Evolutionary conservation across 2,329 filamentous ascomycete species (phyloP).

Genomic region (Diaporthe sp.): DNA sequence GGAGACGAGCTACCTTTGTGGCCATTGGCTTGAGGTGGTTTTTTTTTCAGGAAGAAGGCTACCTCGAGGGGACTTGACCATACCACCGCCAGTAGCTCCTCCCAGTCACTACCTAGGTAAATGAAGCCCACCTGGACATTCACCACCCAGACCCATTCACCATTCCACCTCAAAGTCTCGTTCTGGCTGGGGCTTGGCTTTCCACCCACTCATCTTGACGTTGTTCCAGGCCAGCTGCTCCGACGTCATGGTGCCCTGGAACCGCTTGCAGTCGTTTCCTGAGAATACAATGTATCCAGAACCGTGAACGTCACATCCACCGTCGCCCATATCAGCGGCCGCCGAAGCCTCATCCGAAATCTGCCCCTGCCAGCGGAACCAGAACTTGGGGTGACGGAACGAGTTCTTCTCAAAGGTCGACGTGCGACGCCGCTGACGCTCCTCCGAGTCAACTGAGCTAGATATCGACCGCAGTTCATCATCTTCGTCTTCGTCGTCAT

Average conservation of each 20-base stretch:
- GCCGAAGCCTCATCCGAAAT: not conserved
- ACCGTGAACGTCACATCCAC: conserved; percentile 35
- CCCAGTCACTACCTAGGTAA: not conserved
- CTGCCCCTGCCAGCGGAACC: conserved; percentile 44
- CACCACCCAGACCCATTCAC: not conserved
- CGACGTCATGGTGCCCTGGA: conserved; percentile 46
- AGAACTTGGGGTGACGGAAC: conserved; percentile 47
- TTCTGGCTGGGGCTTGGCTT: conserved; percentile 42
- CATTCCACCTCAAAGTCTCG: conserved; percentile 44
- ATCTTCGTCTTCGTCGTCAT: conserved; percentile 16
- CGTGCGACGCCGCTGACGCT: conserved; percentile 40
- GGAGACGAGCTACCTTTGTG: not conserved
- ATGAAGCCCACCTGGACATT: not conserved
- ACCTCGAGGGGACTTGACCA: not conserved
- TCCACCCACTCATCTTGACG: conserved; percentile 43
- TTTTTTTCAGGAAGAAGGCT: not conserved
- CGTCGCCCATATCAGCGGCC: conserved; percentile 11
- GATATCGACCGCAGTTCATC: conserved; percentile 22
- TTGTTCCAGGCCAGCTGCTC: conserved; percentile 45
- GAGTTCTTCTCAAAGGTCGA: conserved; percentile 46
- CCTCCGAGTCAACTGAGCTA: conserved; percentile 34
- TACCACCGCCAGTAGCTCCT: not conserved
- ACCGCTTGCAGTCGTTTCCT: conserved; percentile 45
- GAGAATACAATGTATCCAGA: conserved; percentile 47
- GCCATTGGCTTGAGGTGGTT: not conserved